A percentile compares a stretch with the other conserved stretches of the same genome.
phyloP scores from a whole-genome alignment of 1,139 yeast species.

The Debaryomyces psychrophilus region DNA sequence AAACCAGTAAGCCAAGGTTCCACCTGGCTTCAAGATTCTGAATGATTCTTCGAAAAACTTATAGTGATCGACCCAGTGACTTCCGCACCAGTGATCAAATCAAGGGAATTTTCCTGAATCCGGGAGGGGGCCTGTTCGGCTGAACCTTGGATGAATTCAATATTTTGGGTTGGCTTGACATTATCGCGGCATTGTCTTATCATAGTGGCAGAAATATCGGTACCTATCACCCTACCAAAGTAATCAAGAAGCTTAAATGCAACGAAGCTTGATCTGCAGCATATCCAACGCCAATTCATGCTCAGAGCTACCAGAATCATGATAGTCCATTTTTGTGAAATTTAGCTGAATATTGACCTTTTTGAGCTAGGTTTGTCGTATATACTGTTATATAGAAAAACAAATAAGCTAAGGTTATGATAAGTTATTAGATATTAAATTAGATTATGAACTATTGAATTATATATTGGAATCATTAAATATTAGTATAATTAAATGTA shows the following conservation, averaged over 20 bases:
- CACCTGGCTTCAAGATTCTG: conserved; percentile 56
- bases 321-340: conserved; percentile 25
- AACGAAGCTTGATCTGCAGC: conserved; percentile 87
- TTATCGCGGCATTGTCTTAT: conserved; percentile 13
- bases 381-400: neutral
- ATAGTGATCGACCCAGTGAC: conserved; percentile 73
- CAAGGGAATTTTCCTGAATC: conserved; percentile 42
- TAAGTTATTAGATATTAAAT: neutral
- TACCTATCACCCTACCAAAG: conserved; percentile 57
- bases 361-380: too few species aligned
- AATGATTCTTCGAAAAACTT: conserved; percentile 54
- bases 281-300: conserved; percentile 57
- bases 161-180: conserved; percentile 13
- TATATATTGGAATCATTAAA: neutral
- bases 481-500: conserved; percentile 1
- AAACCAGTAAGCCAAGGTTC: conserved; percentile 79
- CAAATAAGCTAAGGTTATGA: neutral
- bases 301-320: conserved; percentile 20
- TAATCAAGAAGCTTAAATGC: conserved; percentile 54
- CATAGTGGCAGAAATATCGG: conserved; percentile 25
- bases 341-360: too few species aligned
- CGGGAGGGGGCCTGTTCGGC: conserved; percentile 30
- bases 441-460: neutral
- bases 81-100: conserved; percentile 73
- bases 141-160: conserved; percentile 34